Evolutionary conservation across 2,329 filamentous ascomycete genomes (phyloP).

Genomic region (Sporothrix mexicana): DNA sequence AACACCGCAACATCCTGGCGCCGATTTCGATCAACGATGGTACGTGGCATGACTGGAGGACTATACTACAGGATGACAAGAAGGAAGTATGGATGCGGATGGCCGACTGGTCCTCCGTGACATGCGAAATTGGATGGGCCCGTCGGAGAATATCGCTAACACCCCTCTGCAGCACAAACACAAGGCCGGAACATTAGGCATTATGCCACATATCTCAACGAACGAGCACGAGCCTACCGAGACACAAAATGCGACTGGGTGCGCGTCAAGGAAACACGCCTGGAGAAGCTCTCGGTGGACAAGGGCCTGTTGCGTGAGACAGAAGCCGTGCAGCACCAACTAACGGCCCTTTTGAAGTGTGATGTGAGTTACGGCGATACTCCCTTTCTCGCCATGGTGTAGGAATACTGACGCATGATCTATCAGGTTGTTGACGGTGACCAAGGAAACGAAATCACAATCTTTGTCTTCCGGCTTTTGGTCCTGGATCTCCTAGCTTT

Average conservation of each 20-base stretch:
- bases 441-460: constrained; percentile 93
- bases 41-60: constrained; percentile 46
- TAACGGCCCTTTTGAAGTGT: constrained; percentile 83
- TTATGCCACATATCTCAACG: constrained; percentile 85
- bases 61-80: constrained; percentile 43
- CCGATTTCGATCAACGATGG: constrained; percentile 93
- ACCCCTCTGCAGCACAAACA: constrained; percentile 72
- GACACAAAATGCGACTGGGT: constrained; percentile 92
- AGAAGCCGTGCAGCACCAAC: constrained; percentile 86
- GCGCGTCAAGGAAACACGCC: constrained; percentile 75
- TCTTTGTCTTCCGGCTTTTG: constrained; percentile 89
- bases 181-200: constrained; percentile 94
- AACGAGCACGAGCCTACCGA: constrained; percentile 80
- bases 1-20: constrained; percentile 80
- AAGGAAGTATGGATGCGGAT: neutral
- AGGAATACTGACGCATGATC: neutral
- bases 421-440: constrained; percentile 79
- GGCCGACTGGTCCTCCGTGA: neutral
- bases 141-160: constrained; percentile 1
- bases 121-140: too few species aligned
- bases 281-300: constrained; percentile 86
- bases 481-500: constrained; percentile 88
- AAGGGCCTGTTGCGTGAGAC: constrained; percentile 93
- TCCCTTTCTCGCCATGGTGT: neutral
- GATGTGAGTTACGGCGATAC: constrained; percentile 56